These are phyloP conservation scores for Crithidia acanthocephali DNA, from an alignment of 208 protist genomes.

Conservation along the genomic window DNA sequence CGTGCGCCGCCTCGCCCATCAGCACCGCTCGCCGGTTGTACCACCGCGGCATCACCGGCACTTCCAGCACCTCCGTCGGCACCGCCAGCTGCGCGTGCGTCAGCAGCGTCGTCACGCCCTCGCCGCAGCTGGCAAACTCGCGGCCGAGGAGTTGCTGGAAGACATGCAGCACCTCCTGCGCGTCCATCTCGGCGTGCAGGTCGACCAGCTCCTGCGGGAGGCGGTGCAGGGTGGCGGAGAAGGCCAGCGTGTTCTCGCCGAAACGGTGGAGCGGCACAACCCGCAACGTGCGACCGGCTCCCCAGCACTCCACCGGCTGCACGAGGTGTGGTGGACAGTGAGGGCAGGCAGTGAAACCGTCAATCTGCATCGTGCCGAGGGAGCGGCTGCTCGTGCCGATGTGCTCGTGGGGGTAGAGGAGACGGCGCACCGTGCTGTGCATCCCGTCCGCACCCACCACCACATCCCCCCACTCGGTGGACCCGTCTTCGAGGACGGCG, in stretches of 20 bases:
- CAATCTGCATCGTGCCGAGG: slow-evolving; percentile 80
- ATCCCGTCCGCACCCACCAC: slow-evolving; percentile 90
- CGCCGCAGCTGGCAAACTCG: slow-evolving; percentile 66
- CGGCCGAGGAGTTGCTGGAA: slow-evolving; percentile 49
- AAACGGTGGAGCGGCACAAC: slow-evolving; percentile 51
- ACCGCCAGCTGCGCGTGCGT: slow-evolving; percentile 57
- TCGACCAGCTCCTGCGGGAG: slow-evolving; percentile 63
- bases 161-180: slow-evolving; percentile 50
- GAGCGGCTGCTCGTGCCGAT: slow-evolving; percentile 67
- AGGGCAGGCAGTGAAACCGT: slow-evolving; percentile 60
- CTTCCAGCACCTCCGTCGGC: slow-evolving; percentile 77
- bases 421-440: slow-evolving; percentile 75
- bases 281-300: slow-evolving; percentile 40
- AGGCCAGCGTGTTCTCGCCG: slow-evolving; percentile 58
- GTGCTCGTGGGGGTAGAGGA: slow-evolving; percentile 84
- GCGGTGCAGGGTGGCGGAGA: slow-evolving; percentile 74
- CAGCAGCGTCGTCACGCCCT: slow-evolving; percentile 42
- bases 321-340: slow-evolving; percentile 48
- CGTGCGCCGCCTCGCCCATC: slow-evolving; percentile 88
- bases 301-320: slow-evolving; percentile 75
- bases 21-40: slow-evolving; percentile 88
- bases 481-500: slow-evolving; percentile 72
- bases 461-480: slow-evolving; percentile 88
- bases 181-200: slow-evolving; percentile 39
- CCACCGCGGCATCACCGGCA: slow-evolving; percentile 91